Conservation (phyloP, 495 filamentous ascomycete species). For the Tuber calosporum region DNA sequence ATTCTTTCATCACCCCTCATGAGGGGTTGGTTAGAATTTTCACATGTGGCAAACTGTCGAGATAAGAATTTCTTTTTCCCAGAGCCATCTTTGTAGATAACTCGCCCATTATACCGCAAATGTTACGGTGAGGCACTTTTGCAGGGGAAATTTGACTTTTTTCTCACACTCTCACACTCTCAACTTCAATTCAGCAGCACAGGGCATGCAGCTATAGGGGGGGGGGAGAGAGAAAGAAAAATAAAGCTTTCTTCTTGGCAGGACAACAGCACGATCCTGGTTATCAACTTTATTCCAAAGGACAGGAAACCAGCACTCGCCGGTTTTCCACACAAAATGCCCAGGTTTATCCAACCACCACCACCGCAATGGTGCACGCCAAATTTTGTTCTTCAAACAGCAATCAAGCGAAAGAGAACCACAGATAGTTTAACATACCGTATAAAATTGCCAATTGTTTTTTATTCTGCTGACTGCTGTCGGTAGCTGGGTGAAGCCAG, state of each 20-base stretch:
- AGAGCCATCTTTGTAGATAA: not conserved
- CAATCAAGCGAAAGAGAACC: too few relatives aligned
- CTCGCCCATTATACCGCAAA: not conserved
- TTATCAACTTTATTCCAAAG: too few relatives aligned
- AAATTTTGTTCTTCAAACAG: too few relatives aligned
- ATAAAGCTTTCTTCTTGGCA: not conserved
- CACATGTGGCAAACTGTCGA: not conserved
- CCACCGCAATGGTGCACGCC: too few relatives aligned
- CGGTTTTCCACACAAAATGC: too few relatives aligned
- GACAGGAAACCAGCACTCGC: too few relatives aligned
- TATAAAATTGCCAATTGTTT: too few relatives aligned
- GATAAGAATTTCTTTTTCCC: not conserved
- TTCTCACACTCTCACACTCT: not conserved
- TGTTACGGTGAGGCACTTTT: not conserved
- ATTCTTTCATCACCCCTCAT: not conserved
- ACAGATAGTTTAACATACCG: too few relatives aligned
- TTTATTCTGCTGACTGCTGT: too few relatives aligned
- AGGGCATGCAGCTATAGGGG: not conserved
- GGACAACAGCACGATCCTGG: not conserved
- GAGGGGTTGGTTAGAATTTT: not conserved
- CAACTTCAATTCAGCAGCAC: not conserved
- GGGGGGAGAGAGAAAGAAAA: not conserved
- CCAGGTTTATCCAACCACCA: too few relatives aligned
- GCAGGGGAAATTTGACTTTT: not conserved
- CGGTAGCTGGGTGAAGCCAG: too few relatives aligned